phyloP scores from a whole-genome alignment of 164 flowering plant genomes.

The Aristolochia californica region DNA sequence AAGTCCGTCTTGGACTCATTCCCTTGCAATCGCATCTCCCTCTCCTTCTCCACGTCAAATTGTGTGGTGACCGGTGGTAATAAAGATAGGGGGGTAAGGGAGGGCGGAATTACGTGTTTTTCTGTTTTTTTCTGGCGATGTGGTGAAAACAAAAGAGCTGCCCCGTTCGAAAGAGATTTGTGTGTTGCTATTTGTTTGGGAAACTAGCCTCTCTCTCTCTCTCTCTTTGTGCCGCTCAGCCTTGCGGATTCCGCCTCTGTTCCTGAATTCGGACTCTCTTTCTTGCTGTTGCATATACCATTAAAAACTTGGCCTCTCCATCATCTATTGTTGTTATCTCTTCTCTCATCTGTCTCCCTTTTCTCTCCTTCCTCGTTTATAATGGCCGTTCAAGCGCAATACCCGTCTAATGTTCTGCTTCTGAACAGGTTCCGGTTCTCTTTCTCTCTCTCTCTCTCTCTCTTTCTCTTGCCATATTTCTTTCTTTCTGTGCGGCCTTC shows the following conservation, averaged over 20 bases:
- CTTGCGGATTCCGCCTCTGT: constrained; percentile 8
- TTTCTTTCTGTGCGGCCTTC: not conserved
- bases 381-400: constrained; percentile 89
- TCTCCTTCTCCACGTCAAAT: too few species aligned
- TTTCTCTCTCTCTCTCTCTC: too few species aligned
- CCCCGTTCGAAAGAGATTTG: not conserved
- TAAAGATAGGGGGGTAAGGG: too few species aligned
- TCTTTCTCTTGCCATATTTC: not conserved
- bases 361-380: not conserved
- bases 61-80: not conserved
- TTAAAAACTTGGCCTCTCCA: constrained; percentile 2
- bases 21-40: not conserved
- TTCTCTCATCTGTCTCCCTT: constrained; percentile 6
- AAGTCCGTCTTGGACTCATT: not conserved
- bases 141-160: constrained; percentile 4
- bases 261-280: not conserved
- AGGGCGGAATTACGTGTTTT: too few species aligned
- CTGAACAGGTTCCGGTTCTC: constrained; percentile 36
- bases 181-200: too few species aligned
- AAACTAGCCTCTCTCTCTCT: constrained; percentile 1
- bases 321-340: constrained; percentile 6
- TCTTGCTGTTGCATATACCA: not conserved
- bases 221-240: constrained; percentile 1
- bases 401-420: constrained; percentile 61
- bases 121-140: not conserved